Percentiles rank a stretch among this genome's conserved stretches.
phyloP scores from a whole-genome alignment of 805 yeast genomes.

The Pichia manshurica region DNA sequence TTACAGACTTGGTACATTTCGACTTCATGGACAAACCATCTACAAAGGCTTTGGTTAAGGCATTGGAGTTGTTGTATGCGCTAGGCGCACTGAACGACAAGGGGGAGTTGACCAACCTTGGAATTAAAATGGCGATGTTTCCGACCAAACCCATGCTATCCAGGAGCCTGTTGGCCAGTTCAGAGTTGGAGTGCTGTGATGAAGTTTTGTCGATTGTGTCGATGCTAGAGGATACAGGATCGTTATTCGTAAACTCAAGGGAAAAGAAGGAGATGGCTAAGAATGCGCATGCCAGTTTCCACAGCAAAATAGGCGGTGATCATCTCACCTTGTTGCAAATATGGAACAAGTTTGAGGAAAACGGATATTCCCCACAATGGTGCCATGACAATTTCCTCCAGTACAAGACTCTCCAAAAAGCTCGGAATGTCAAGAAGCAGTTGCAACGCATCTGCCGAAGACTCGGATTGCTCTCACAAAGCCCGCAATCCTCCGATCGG shows the following conservation, averaged over 20 bases:
- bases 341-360: conserved; percentile 69
- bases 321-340: conserved; percentile 71
- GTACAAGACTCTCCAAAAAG: conserved; percentile 63
- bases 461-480: neutral
- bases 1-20: conserved; percentile 72
- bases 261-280: conserved; percentile 64
- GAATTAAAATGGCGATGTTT: conserved; percentile 82
- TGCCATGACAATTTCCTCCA: conserved; percentile 81
- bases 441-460: conserved; percentile 47
- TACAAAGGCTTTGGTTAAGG: conserved; percentile 60
- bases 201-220: conserved; percentile 73
- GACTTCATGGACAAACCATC: conserved; percentile 93
- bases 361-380: conserved; percentile 70
- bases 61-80: conserved; percentile 77
- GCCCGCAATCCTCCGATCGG: conserved; percentile 16
- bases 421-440: conserved; percentile 66
- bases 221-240: conserved; percentile 75
- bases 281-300: conserved; percentile 51
- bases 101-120: conserved; percentile 73
- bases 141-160: conserved; percentile 91
- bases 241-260: conserved; percentile 65
- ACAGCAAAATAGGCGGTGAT: conserved; percentile 56
- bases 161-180: conserved; percentile 63
- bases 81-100: conserved; percentile 78
- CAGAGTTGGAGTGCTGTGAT: conserved; percentile 51